These are phyloP conservation scores for Ormosia emarginata DNA, from an alignment of 306 rosid species.

Conservation along the genomic window DNA sequence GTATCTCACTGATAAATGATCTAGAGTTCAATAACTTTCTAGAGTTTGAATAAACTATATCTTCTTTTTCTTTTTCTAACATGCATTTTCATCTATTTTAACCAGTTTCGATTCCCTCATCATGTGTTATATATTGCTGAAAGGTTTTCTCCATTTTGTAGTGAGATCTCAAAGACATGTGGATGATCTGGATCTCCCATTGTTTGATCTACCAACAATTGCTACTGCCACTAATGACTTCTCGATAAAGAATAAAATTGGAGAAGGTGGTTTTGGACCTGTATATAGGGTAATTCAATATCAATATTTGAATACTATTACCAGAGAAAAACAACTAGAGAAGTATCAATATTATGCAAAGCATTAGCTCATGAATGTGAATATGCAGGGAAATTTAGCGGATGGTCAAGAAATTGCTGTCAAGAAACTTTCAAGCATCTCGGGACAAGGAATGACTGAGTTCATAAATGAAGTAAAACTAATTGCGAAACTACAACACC, in stretches of 20 bases:
- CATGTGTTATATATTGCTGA: neutral
- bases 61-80: no score
- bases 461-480: constrained; percentile 16
- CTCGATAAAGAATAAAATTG: neutral
- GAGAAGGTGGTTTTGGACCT: constrained; percentile 32
- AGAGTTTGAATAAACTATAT: neutral
- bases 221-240: neutral
- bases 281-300: constrained; percentile 24
- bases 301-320: neutral
- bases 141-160: neutral
- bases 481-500: constrained; percentile 3
- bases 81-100: no score
- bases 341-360: neutral
- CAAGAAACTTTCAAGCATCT: constrained; percentile 27
- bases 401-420: constrained; percentile 33
- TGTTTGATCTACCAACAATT: neutral
- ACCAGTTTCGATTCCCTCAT: neutral
- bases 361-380: neutral
- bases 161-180: neutral
- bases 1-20: no score
- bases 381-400: constrained; percentile 12
- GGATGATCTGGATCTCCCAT: constrained; percentile 32
- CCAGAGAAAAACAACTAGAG: neutral
- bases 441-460: constrained; percentile 20
- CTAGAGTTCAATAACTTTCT: neutral